Evolutionary conservation across 1,284 basidiomycete genomes (phyloP), one percentile per base, ranked within the genome.

Genomic region (Vanrija pseudolonga): DNA sequence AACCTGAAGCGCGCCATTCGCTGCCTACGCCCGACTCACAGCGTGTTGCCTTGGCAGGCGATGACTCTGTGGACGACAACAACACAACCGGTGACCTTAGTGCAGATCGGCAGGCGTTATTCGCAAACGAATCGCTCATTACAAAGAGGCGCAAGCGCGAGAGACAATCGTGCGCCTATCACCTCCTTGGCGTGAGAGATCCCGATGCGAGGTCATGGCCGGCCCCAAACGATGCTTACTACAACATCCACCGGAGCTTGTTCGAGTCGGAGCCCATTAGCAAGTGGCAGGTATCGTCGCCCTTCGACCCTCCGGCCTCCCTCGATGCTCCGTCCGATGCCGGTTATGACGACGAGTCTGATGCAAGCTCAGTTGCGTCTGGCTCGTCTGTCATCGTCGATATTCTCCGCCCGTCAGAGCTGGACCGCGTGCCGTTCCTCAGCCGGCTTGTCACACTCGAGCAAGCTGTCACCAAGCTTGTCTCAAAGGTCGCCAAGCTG

Each of bases 351-450:
- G 32, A n/a, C 45, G 37, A 38, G 3, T 20, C 37, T 20, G 41
- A 44, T 15, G 18, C 17, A 1, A 32, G 9, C 15, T 12, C n/a
- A 19, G 7, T 15, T 9, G 47, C n/a, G 17, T 18, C 40, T 12
- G 37, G 41, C 41, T n/a, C 22, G 11, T 11, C 19, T 3, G 7
- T 18, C 15, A 23, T n/a, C 5, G 17, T 32, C 9, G 47, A 47
- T 20, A 9, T 47, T 7, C 46, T 53, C 6, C 32, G 23, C 8
- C 52, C 52, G 9, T 18, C 19, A 1, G 46, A 53, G 9, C n/a
- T 53, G 8, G 17, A 23, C 11, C 52, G 52, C 36, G 42, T 53
- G 5, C 52, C 52, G 14, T 53, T 48, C 36, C 52, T 53, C 14
- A 28, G 11, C 11, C 46, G 52, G 5, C 15, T 47, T 8, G 22